Base-by-base conservation (phyloP, 768 basidiomycete genomes). In the Suillus fuscotomentosus region DNA sequence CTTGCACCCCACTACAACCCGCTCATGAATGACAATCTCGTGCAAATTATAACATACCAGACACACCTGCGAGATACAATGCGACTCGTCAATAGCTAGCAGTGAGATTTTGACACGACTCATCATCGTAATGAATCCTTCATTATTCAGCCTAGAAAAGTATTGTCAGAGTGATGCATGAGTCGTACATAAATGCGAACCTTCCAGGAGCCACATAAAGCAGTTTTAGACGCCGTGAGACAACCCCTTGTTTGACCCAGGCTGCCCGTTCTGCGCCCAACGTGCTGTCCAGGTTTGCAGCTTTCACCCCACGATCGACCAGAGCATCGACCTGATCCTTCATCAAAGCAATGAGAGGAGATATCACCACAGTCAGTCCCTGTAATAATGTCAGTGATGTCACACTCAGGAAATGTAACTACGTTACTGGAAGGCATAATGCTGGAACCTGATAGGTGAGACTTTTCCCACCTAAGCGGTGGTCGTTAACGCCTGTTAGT, bases 21-120 rank as follows among this genome's bases (percentile, higher is more conserved):
- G 7, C 20, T 27, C 38, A 47, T 41, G 38, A 34, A 64, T n/a
- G 48, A 42, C 17, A 36, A 55, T 20, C n/a, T 43, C 39, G 24
- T 27, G 3, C 38, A 38, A 50, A 22, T 22, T 31, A 60, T n/a
- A 22, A 7, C 27, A 36, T 34, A 51, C 43, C 34, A 34, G 24
- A 43, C 66, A 43, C 42, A 79, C 79, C 70, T 81, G 79, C 0
- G 80, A 80, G 41, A 82, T 79, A 67, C 83, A 83, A 62, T 84
- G 82, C 2, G 81, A 80, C 67, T 84, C 82, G 60, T 84, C 83
- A 1, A 85, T 79, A 0, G 84, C 83, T 2, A 84, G 73, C 0
- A 85, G 71, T 1, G 81, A 77, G 11, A 84, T 80, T 47, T 75
- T 76, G 41, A 82, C 77, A 13, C 71, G 69, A 9, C 68, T 65